Evolutionary conservation across 2,329 filamentous ascomycete species (phyloP).

Genomic region (Knufia fluminis): DNA sequence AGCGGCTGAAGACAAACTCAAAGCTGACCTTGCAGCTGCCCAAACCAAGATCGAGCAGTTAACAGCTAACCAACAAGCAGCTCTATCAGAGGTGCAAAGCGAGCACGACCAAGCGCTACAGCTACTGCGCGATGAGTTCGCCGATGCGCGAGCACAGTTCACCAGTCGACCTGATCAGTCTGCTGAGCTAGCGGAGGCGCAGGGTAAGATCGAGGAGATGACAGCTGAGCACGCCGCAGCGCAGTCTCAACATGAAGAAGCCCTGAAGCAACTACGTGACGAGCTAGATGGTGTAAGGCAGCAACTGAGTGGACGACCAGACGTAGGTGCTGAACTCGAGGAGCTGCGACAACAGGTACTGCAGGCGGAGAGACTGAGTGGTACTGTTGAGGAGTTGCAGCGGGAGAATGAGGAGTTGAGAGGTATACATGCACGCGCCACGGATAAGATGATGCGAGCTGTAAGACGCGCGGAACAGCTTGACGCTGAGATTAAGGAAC

Average conservation of each 20-base stretch:
- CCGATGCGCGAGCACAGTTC: too few relatives aligned
- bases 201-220: slow-evolving; percentile 11
- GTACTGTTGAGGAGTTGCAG: neutral
- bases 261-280: slow-evolving; percentile 18
- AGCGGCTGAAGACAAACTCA: slow-evolving; percentile 12
- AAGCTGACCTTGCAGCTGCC: slow-evolving; percentile 13
- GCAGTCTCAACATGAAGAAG: slow-evolving; percentile 10
- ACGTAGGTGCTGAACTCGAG: slow-evolving; percentile 10
- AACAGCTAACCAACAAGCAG: slow-evolving; percentile 26
- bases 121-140: too few relatives aligned
- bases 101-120: too few relatives aligned
- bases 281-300: slow-evolving; percentile 27
- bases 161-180: too few relatives aligned
- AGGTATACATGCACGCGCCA: neutral
- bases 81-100: too few relatives aligned
- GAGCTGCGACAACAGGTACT: slow-evolving; percentile 10
- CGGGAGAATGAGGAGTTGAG: neutral
- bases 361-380: slow-evolving; percentile 6
- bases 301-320: slow-evolving; percentile 15
- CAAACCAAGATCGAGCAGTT: slow-evolving; percentile 11
- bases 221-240: slow-evolving; percentile 27
- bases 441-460: neutral
- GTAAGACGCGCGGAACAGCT: slow-evolving; percentile 28
- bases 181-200: slow-evolving; percentile 14
- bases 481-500: slow-evolving; percentile 27